Evolutionary conservation across 768 basidiomycete species (phyloP).

Genomic region (Baorangia bicolor): DNA sequence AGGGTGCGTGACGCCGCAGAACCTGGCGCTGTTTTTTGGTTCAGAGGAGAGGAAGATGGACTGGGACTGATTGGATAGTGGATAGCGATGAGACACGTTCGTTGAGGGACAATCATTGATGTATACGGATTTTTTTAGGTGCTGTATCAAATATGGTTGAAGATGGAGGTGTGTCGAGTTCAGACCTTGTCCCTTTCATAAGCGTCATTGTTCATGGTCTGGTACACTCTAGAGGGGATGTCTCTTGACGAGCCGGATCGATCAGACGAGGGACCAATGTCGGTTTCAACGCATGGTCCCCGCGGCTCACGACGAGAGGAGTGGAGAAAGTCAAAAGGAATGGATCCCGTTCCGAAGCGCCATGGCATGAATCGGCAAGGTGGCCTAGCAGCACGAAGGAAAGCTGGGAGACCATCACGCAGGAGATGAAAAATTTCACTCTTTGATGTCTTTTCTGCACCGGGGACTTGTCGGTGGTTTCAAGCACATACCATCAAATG

Average conservation of each 20-base stretch:
- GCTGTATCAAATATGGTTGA: conserved; percentile 7
- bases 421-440: conserved; percentile 48
- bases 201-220: conserved; percentile 6
- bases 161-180: conserved; percentile 23
- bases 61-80: not conserved
- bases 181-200: not conserved
- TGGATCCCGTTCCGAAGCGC: conserved; percentile 49
- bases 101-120: conserved; percentile 15
- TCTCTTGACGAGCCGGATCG: conserved; percentile 42
- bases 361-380: conserved; percentile 70
- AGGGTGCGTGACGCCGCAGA: conserved; percentile 37
- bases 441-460: not conserved
- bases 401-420: conserved; percentile 68
- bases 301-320: conserved; percentile 74
- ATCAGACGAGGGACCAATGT: conserved; percentile 30
- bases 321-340: conserved; percentile 81
- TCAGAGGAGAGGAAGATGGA: not conserved
- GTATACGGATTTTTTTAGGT: conserved; percentile 15
- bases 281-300: conserved; percentile 80
- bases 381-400: conserved; percentile 54
- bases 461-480: not conserved
- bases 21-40: conserved; percentile 37
- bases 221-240: conserved; percentile 46
- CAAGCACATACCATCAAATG: not conserved
- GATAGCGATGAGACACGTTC: not conserved